Percentiles rank a stretch among this genome's conserved stretches.
Evolutionary conservation across 768 basidiomycete species (phyloP).

Genomic region (Termitomyces sp.): DNA sequence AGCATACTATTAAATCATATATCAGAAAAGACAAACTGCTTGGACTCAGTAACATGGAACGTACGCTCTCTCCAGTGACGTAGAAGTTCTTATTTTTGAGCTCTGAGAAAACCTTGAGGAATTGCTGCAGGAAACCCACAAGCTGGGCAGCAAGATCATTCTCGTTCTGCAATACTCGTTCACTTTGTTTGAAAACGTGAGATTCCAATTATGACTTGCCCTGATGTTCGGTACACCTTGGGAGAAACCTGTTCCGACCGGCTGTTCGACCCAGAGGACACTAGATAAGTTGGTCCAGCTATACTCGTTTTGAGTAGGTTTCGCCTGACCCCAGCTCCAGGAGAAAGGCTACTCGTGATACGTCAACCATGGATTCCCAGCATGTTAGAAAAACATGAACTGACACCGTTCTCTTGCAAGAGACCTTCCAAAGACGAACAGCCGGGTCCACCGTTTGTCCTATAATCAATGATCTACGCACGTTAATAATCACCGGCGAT

Average conservation of each 20-base stretch:
- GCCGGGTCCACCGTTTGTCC: constrained; percentile 4
- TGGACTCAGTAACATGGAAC: neutral
- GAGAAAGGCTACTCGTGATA: neutral
- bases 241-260: neutral
- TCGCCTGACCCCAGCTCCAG: constrained; percentile 1
- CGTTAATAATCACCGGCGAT: neutral
- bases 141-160: constrained; percentile 4
- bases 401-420: constrained; percentile 2
- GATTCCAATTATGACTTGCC: neutral
- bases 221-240: neutral
- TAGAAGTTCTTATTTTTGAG: constrained; percentile 3
- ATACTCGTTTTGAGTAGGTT: constrained; percentile 1
- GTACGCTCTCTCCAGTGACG: neutral
- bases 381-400: neutral
- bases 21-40: neutral
- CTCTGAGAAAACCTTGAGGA: neutral
- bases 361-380: neutral
- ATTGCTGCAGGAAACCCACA: constrained; percentile 1
- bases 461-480: neutral
- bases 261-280: constrained; percentile 1
- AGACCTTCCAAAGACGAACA: constrained; percentile 4
- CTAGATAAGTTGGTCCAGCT: constrained; percentile 2
- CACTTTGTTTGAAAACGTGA: too few relatives aligned
- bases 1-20: neutral
- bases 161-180: neutral